Base-by-base conservation (phyloP, 352 stramenopile genomes). In the Pythium volutum region DNA sequence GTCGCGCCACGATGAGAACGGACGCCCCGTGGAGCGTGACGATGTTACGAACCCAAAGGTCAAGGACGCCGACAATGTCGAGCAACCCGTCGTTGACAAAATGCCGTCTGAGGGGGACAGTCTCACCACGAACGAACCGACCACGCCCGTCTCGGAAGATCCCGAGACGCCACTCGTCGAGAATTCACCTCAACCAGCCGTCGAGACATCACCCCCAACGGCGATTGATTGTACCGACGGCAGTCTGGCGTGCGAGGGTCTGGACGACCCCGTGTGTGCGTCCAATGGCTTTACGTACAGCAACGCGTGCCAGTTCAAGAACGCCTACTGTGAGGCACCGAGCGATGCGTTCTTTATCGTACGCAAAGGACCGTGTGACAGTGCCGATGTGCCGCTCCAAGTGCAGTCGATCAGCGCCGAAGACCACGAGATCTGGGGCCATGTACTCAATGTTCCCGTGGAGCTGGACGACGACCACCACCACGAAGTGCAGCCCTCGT, bases 251-350 rank as follows among this genome's bases (percentile, higher is more conserved):
- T 61, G 54, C 22, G 54, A 61, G 16, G 14, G 18, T 1, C 27
- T 29, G 12, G 31, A 61, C 31, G 54, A 53, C 14, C 68, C 76
- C 4, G 64, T 91, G n/a, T 91, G 81, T 23, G 76, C 79, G 16
- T 88, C 79, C 1, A 72, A 88, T 49, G 67, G 67, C 3, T 55
- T 77, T n/a, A 88, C 79, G 7, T 91, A 84, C 72, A 60, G 63
- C 5, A 88, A 79, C 45, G 25, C 59, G 49, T 90, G 81, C 51
- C 61, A 87, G 20, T 64, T 88, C 6, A 67, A 83, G 26, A 78
- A 75, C 50, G 75, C 71, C 4, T 57, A 56, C 34, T 88, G 81
- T 39, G 46, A 69, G 8, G 74, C 75, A 20, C 67, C 74, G 1
- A 67, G 70, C 41, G 45, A 67, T 2, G 29, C 50, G 5, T 43